Base-by-base conservation (phyloP, 2,329 filamentous ascomycete species). In the Penicillium sp. region DNA sequence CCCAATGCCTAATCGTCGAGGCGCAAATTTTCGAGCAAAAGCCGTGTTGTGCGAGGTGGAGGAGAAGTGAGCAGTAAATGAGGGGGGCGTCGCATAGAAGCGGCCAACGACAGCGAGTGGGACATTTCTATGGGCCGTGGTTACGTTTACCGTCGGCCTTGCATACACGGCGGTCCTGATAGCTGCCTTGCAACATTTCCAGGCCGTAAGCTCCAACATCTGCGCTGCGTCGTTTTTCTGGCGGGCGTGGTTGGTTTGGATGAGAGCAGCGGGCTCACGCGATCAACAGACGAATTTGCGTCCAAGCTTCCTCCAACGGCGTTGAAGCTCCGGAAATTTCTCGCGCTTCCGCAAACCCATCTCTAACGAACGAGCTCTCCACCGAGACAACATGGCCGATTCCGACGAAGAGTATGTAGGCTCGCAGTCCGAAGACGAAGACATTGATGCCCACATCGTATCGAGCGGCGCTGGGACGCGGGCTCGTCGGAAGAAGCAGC, bases 341-440 rank as follows among this genome's bases (percentile, higher is more conserved):
- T 30, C 45, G 21, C 23, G 40, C 20, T n/a, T 42, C 48, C 26
- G 46, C 43, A 48, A 40, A 46, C 11, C 30, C 42, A 47, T 23
- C 35, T 48, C 28, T 8, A 3, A 33, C 52, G 16, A 47, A 28
- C 52, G 16, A 47, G 23, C 33, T 14, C 6, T 42, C 48, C 28
- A 45, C 28, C n/a, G 9, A 40, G 12, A 60, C 54, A 59, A 43
- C 24, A 75, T 75, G 77, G 74, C 76, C 26, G 76, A 78, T 64
- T 78, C 77, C 30, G 79, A 80, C 61, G 77, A 81, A 67, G 76
- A 81, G 71, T 77, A 81, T 66, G 68, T 81, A 64, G 78, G 78
- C 66, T 74, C 77, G 63, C 64, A 75, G 59, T 75, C 77, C 43
- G 74, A 80, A 53, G 71, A 81, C 66, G 72, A 80, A 47, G 69